Evolutionary conservation across 208 protist genomes (phyloP), one percentile per base, ranked within the genome.

Genomic region (Naegleria gruberi): DNA sequence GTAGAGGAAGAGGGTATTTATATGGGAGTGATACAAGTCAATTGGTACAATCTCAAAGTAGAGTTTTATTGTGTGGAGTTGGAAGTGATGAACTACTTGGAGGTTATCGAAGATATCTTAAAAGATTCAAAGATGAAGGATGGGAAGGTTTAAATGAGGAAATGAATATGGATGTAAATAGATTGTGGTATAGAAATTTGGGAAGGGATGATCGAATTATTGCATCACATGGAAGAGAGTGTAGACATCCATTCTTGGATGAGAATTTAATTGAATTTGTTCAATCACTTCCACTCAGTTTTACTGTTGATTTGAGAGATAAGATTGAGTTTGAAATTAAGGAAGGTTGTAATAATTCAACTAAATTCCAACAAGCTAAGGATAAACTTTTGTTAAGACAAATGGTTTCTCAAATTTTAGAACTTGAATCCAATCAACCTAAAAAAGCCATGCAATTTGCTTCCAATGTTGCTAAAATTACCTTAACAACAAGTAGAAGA

Each of bases 71-170:
- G 91, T n/a, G 74, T 42, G 51, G 95, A 93, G 17, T 90, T 90
- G 98, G 98, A 7, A 97, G 97, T 6, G 98, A 99, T 91, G 98
- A 99, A 93, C 97, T 96, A 45, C 94, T 98, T 4, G 97, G 96
- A 34, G 98, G 98, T 4, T 99, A 99, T 93, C 95, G 95, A 6
- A 95, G 98, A 55, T 97, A 99, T 92, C 30, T 65, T 10, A 65
- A 65, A 65, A 4, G 51, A 65, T 97, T 95, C 90, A 90, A 94
- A 46, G 94, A 95, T 85, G 92, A 95, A 90, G 77, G 57, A 0
- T 95, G 94, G 30, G 30, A 82, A 41, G 82, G 40, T 42, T 93
- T 97, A 6, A 91, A 91, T 41, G 74, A 85, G 34, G 97, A 99
- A 94, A 93, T 99, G 45, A 90, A 95, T 89, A 73, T 90, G 17